Percentiles rank a stretch among this genome's conserved stretches.
Conservation (phyloP, 2,329 filamentous ascomycete species). For the Xylariaceae sp. region DNA sequence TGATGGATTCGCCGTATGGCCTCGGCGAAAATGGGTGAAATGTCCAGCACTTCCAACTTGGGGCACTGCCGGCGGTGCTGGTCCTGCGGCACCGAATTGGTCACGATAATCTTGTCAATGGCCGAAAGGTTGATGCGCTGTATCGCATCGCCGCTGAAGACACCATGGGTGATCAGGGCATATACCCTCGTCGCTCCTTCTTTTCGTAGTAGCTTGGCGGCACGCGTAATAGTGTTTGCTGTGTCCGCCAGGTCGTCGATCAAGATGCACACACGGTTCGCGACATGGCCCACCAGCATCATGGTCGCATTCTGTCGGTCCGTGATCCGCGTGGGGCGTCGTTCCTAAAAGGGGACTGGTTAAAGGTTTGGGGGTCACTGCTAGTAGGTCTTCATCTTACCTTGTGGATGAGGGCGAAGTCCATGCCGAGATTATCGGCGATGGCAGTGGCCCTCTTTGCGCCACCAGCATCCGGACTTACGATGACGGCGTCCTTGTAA, state of each 20-base stretch:
- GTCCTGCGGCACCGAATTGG: slow-evolving; percentile 87
- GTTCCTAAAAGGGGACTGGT: slow-evolving; percentile 56
- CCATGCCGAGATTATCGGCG: slow-evolving; percentile 86
- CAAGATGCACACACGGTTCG: slow-evolving; percentile 76
- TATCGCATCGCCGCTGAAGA: slow-evolving; percentile 92
- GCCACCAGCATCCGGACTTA: slow-evolving; percentile 92
- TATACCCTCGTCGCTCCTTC: slow-evolving; percentile 90
- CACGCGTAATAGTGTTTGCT: slow-evolving; percentile 92
- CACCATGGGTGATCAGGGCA: slow-evolving; percentile 88
- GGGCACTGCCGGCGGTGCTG: slow-evolving; percentile 72
- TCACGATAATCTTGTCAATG: slow-evolving; percentile 89
- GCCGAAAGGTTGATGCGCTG: slow-evolving; percentile 88
- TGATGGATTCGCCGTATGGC: slow-evolving; percentile 94
- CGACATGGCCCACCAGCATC: slow-evolving; percentile 89
- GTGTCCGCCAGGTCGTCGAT: slow-evolving; percentile 95
- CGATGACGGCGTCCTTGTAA: slow-evolving; percentile 81
- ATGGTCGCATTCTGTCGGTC: slow-evolving; percentile 89
- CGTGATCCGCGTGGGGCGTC: slow-evolving; percentile 78
- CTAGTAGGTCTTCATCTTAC: slow-evolving; percentile 42
- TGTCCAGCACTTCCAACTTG: slow-evolving; percentile 88
- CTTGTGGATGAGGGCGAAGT: slow-evolving; percentile 98
- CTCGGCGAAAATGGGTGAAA: slow-evolving; percentile 89
- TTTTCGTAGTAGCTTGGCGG: slow-evolving; percentile 93
- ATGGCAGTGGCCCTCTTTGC: slow-evolving; percentile 95
- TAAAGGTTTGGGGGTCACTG: slow-evolving; percentile 30